phyloP scores from a whole-genome alignment of 2,329 filamentous ascomycete species.

The Nigrospora sphaerica region DNA sequence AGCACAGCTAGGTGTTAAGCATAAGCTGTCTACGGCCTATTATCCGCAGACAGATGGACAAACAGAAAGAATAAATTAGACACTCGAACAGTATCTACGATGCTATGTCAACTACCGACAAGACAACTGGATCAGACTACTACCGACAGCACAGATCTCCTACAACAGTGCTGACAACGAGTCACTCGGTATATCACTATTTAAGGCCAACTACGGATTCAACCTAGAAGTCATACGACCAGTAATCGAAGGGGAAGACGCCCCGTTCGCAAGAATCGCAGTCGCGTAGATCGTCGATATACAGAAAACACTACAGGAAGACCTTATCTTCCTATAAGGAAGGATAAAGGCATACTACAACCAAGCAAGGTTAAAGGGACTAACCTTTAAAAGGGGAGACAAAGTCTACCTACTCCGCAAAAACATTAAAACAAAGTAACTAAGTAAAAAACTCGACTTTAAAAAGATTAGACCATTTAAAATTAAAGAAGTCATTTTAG shows the following conservation, averaged over 20 bases:
- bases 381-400: background rate
- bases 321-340: background rate
- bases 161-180: conserved; percentile 5
- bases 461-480: conserved; percentile 1
- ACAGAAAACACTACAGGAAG: background rate
- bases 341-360: background rate
- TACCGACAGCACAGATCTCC: conserved; percentile 4
- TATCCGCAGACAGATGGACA: conserved; percentile 4
- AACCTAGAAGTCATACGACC: background rate
- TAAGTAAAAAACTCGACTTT: conserved; percentile 1
- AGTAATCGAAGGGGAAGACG: background rate
- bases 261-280: background rate
- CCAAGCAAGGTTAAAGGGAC: background rate
- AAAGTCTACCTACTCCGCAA: background rate
- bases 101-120: conserved; percentile 4
- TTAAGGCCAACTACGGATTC: background rate
- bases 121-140: conserved; percentile 4
- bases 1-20: background rate
- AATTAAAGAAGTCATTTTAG: background rate
- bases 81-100: conserved; percentile 5
- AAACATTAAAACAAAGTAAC: background rate
- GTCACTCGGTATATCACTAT: conserved; percentile 1
- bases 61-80: conserved; percentile 5
- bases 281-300: background rate
- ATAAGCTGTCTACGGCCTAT: background rate